phyloP scores from a whole-genome alignment of 2,329 filamentous ascomycete species.

The Leptographium flavum region DNA sequence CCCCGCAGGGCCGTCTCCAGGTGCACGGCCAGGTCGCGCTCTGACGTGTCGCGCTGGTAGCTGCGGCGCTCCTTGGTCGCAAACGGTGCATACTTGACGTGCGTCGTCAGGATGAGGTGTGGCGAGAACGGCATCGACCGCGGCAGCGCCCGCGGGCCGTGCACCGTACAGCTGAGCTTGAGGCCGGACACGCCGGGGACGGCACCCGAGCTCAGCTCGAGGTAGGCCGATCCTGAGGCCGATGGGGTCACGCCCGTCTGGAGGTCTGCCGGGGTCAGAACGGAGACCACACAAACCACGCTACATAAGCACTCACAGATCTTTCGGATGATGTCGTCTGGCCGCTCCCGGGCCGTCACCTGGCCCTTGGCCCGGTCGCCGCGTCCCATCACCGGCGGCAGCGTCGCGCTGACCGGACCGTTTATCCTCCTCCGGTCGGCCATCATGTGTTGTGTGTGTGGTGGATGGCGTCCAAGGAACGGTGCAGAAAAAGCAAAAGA shows the following conservation, averaged over 20 bases:
- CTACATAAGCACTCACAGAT: constrained; percentile 78
- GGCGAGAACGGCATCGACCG: constrained; percentile 84
- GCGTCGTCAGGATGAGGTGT: constrained; percentile 79
- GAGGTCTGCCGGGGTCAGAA: too few species aligned
- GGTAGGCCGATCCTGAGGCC: constrained; percentile 82
- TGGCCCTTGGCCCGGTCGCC: constrained; percentile 22
- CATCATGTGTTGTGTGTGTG: constrained; percentile 29
- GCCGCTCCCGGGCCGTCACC: constrained; percentile 37
- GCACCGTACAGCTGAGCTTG: constrained; percentile 86
- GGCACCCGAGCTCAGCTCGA: constrained; percentile 46
- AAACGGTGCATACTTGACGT: constrained; percentile 95
- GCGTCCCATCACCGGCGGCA: constrained; percentile 48
- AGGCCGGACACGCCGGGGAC: constrained; percentile 38
- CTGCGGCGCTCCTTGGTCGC: constrained; percentile 70
- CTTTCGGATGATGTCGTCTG: constrained; percentile 61
- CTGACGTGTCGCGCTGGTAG: constrained; percentile 71
- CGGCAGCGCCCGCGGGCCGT: constrained; percentile 82
- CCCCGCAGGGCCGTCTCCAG: constrained; percentile 82
- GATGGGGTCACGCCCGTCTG: constrained; percentile 77
- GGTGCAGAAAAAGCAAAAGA: too few species aligned
- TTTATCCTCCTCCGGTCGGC: constrained; percentile 82
- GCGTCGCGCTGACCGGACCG: constrained; percentile 65
- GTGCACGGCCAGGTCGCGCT: constrained; percentile 82
- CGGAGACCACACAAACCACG: too few species aligned
- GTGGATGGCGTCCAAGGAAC: neutral